Conservation (phyloP, 305 asterid species). For the Fraxinus dipetala region DNA sequence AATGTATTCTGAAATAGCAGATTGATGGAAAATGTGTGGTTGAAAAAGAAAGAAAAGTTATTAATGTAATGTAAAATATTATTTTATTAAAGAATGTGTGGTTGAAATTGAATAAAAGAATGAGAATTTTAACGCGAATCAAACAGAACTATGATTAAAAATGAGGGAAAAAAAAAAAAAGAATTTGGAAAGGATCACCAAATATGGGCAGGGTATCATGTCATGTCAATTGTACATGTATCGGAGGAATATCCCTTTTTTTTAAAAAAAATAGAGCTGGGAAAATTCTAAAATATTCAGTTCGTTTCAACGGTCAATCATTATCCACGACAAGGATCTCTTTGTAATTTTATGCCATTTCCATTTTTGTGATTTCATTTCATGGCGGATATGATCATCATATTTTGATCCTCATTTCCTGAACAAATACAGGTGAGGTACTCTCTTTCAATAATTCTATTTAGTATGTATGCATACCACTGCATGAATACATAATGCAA, state of each 20-base stretch:
- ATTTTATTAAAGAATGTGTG: too few species aligned
- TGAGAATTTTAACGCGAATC: too few species aligned
- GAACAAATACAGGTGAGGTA: not conserved
- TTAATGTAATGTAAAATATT: too few species aligned
- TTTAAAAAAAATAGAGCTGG: not conserved
- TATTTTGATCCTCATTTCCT: constrained; percentile 19
- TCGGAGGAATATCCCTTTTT: not conserved
- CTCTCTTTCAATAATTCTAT: not conserved
- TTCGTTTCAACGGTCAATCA: constrained; percentile 38
- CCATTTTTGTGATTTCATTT: constrained; percentile 5
- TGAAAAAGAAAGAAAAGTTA: too few species aligned
- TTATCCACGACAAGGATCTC: constrained; percentile 22
- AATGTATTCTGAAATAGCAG: too few species aligned
- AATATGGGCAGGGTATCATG: not conserved
- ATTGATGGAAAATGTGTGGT: too few species aligned
- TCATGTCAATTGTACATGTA: not conserved
- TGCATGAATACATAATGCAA: not conserved
- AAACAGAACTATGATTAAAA: too few species aligned
- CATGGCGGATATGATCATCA: constrained; percentile 1
- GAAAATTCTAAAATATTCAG: constrained; percentile 28
- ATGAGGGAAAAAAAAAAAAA: too few species aligned
- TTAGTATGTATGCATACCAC: not conserved
- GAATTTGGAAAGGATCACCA: not conserved
- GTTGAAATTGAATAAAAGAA: too few species aligned
- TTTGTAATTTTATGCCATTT: constrained; percentile 19